Base-by-base conservation (phyloP, 345 rosid genomes). In the Eucalyptus polyanthemos region DNA sequence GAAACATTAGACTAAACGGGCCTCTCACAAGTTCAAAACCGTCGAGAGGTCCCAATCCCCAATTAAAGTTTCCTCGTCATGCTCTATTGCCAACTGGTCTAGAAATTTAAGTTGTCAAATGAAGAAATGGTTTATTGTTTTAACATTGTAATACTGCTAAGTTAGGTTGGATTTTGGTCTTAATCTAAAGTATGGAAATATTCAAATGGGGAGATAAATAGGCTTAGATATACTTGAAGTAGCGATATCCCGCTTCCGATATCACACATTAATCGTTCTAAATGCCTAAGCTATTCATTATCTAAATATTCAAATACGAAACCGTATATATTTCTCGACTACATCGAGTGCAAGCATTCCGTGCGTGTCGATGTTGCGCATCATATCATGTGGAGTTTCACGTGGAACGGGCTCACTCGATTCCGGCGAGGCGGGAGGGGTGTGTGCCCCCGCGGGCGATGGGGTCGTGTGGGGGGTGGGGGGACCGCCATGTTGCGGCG, bases 141-240 rank as follows among this genome's bases (percentile, higher is more conserved):
- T 22, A 22, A 56, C 9, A 56, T 24, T 56, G 1, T 53, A 53
- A 19, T 53, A 53, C 24, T 19, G 2, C 4, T 53, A 53, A 8
- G 58, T 1, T 53, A 53, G 58, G 58, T 53, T 53, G 58, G 11
- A 53, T 53, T 53, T 53, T 53, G 24, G 11, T 53, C 58, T 19
- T 3, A 53, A 53, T 1, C 4, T 19, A 19, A 53, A 53, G 5
- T 53, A 19, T 53, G 56, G 56, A 53, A 53, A 53, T 7, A 53
- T 53, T 19, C 4, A 19, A 53, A 53, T 3, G 58, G 5, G 24
- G 0, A 53, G 58, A 19, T 0, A 53, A 19, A 19, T 19, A 19
- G 2, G 1, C 21, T 53, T 19, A 0, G 58, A 53, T 53, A 2
- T 53, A 53, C 0, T 19, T 8, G 2, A 53, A 19, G 2, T 53